Base-by-base conservation (phyloP, 805 yeast genomes). In the Cyberlindnera petersonii region DNA sequence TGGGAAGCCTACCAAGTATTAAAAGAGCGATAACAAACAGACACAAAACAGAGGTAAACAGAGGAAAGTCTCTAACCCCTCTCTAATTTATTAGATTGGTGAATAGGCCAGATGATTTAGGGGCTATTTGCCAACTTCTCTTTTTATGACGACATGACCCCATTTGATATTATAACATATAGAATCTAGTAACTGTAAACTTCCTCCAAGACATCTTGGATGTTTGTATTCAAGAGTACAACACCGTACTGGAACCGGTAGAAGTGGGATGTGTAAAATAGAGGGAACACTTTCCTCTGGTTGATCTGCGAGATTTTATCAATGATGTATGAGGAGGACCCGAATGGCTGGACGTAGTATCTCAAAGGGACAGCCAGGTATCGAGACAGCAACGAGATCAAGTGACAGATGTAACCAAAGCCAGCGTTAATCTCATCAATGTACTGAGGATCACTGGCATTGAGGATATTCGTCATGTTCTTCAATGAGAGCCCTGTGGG, bases 171-270 rank as follows among this genome's bases (percentile, higher is more conserved):
- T 15, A 26, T 26, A 9, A 24, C 13, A 24, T 24, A 8, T 22
- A 13, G 14, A 17, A 11, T 8, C 33, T 31, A 48, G 26, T 44
- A 48, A 30, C 44, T 33, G 34, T 42, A 43, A 2, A 38, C 37
- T 17, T 51, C 54, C 9, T 40, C 44, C 20, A 54, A 26, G n/a
- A 55, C 37, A 40, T 68, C 70, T 20, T 63, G 63, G 24, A 69
- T 53, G 47, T 69, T 56, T 29, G 61, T 60, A 24, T 60, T 48
- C 24, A 69, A 43, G 18, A 69, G 50, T 19, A 60, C 47, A 10
- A 68, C 48, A 2, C 64, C 72, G 41, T 64, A 67, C 30, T 69
- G 67, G 35, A 69, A 66, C 21, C 69, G 52, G 26, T 61, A 53
- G 24, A 42, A 55, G 36, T 66, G 68, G 10, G 61, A 63, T 2